Conservation (phyloP, 305 asterid genomes). For the Andrographis paniculata region DNA sequence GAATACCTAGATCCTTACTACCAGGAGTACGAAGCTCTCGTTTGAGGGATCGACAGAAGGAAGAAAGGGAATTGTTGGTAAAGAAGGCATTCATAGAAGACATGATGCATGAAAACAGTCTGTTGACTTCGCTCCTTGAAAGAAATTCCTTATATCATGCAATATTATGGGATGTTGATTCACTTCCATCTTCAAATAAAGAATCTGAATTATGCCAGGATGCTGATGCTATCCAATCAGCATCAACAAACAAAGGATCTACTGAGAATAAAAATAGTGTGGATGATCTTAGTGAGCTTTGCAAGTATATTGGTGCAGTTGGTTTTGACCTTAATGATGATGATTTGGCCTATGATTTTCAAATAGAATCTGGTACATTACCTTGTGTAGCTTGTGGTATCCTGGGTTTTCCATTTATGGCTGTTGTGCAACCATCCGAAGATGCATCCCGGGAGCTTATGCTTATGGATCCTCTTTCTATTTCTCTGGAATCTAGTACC, state of each 20-base stretch:
- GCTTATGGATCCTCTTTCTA: slow-evolving; percentile 23
- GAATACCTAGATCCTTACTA: slow-evolving; percentile 89
- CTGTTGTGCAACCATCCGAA: slow-evolving; percentile 75
- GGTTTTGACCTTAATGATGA: slow-evolving; percentile 64
- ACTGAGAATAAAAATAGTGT: slow-evolving; percentile 23
- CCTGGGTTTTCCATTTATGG: slow-evolving; percentile 98
- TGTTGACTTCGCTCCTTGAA: slow-evolving; percentile 47
- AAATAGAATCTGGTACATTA: slow-evolving; percentile 83
- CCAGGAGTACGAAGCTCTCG: slow-evolving; percentile 95
- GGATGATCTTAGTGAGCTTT: slow-evolving; percentile 43
- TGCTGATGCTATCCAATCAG: slow-evolving; percentile 22
- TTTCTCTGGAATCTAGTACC: slow-evolving; percentile 25
- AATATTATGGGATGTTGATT: slow-evolving; percentile 69
- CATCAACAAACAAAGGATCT: slow-evolving; percentile 31
- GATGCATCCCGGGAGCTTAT: slow-evolving; percentile 35
- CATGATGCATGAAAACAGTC: slow-evolving; percentile 62
- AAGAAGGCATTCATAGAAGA: slow-evolving; percentile 86
- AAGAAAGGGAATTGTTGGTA: slow-evolving; percentile 79
- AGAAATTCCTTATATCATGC: slow-evolving; percentile 47
- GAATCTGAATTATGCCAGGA: slow-evolving; percentile 38
- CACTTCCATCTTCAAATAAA: slow-evolving; percentile 64
- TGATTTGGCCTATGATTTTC: slow-evolving; percentile 65
- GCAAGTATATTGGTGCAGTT: slow-evolving; percentile 42
- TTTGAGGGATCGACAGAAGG: slow-evolving; percentile 76
- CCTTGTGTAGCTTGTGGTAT: slow-evolving; percentile 97